Evolutionary conservation across 75 land plant species (phyloP).

Genomic region (Picea sitchensis): DNA sequence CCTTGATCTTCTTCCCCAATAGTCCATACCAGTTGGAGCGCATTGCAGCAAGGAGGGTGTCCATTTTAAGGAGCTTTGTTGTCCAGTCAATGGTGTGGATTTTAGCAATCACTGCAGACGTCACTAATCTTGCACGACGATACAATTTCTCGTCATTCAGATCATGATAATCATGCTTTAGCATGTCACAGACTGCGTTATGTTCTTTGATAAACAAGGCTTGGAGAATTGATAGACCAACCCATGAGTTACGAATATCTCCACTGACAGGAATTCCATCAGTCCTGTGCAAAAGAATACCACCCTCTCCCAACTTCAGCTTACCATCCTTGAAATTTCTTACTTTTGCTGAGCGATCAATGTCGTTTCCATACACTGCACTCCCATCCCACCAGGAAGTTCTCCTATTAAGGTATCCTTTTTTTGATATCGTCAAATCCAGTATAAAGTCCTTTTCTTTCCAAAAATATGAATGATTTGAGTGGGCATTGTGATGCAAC

Average conservation of each 20-base stretch:
- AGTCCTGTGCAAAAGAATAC: constrained; percentile 34
- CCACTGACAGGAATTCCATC: constrained; percentile 48
- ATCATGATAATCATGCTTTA: constrained; percentile 30
- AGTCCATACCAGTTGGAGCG: constrained; percentile 50
- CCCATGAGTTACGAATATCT: constrained; percentile 62
- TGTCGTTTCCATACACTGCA: constrained; percentile 55
- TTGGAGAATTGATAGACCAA: constrained; percentile 47
- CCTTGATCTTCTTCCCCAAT: constrained; percentile 62
- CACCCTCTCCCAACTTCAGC: constrained; percentile 35
- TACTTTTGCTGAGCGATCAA: constrained; percentile 24
- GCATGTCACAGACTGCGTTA: constrained; percentile 57
- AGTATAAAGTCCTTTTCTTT: too few species aligned
- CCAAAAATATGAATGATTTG: too few species aligned
- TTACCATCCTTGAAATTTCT: constrained; percentile 56
- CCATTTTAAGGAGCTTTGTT: constrained; percentile 60
- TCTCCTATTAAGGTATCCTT: too few species aligned
- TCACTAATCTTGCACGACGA: constrained; percentile 22
- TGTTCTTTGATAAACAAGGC: constrained; percentile 65
- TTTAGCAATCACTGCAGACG: constrained; percentile 67
- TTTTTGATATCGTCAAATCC: too few species aligned
- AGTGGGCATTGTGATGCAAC: constrained; percentile 22
- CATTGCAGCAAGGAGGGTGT: constrained; percentile 52
- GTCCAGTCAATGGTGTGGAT: constrained; percentile 86
- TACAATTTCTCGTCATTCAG: constrained; percentile 50
- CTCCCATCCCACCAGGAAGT: constrained; percentile 53